phyloP scores from a whole-genome alignment of 2,329 filamentous ascomycete species.

The Penicillium sp. region DNA sequence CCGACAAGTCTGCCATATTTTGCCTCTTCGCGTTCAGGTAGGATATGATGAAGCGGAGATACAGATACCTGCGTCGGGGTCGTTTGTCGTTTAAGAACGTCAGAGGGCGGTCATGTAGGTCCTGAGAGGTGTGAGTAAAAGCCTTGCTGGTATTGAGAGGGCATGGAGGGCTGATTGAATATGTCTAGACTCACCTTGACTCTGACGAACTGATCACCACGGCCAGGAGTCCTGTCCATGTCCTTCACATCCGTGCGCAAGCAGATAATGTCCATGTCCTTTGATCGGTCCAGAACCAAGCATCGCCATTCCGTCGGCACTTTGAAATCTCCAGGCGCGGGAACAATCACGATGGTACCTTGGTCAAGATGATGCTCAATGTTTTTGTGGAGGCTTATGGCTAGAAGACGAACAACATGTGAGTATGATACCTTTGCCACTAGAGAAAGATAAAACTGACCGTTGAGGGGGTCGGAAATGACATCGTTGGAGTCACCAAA shows the following conservation, averaged over 20 bases:
- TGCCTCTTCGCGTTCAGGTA: constrained; percentile 8
- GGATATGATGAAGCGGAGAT: constrained; percentile 18
- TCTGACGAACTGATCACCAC: neutral
- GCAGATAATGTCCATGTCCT: constrained; percentile 1
- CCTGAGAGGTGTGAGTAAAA: constrained; percentile 6
- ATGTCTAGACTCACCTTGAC: constrained; percentile 6
- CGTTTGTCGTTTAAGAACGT: constrained; percentile 12
- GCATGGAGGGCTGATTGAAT: no score
- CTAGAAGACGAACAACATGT: no score
- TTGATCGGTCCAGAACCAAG: constrained; percentile 9
- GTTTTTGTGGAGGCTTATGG: neutral
- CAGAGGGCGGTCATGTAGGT: constrained; percentile 5
- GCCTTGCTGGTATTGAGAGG: neutral
- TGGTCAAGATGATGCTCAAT: constrained; percentile 9
- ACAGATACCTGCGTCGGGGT: constrained; percentile 16
- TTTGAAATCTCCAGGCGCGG: constrained; percentile 6
- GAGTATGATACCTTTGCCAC: no score
- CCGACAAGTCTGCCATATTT: neutral
- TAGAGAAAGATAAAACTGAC: no score
- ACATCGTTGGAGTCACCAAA: neutral
- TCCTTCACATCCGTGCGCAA: neutral
- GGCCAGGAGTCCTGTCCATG: neutral
- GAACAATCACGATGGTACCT: constrained; percentile 14
- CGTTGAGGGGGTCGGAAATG: no score
- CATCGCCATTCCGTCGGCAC: constrained; percentile 10